Evolutionary conservation across 2,329 filamentous ascomycete genomes (phyloP).

Genomic region (Botryotinia calthae): DNA sequence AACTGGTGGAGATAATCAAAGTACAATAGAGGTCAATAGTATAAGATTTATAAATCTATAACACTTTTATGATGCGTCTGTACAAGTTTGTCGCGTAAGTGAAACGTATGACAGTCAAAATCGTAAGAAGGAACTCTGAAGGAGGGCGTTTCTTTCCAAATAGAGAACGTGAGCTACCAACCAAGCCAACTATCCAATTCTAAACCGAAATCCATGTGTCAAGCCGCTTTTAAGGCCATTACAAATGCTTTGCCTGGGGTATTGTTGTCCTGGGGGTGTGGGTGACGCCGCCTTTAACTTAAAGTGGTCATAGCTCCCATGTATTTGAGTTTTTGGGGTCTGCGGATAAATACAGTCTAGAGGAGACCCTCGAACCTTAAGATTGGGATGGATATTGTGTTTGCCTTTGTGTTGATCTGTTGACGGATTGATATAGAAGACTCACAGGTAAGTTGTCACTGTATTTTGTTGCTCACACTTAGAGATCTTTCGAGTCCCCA

Average conservation of each 20-base stretch:
- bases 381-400: neutral
- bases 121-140: conserved; percentile 1
- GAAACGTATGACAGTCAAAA: conserved; percentile 20
- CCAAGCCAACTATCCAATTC: conserved; percentile 17
- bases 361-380: neutral
- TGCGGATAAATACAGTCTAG: neutral
- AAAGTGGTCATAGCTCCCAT: conserved; percentile 6
- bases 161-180: conserved; percentile 9
- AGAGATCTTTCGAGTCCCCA: neutral
- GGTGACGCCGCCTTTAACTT: conserved; percentile 2
- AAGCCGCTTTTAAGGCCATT: conserved; percentile 15
- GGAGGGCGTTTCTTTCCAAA: conserved; percentile 16
- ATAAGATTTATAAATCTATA: neutral
- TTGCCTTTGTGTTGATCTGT: neutral
- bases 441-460: neutral
- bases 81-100: conserved; percentile 20
- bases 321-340: neutral
- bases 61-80: conserved; percentile 13
- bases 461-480: neutral
- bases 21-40: neutral
- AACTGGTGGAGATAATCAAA: neutral
- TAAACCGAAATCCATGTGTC: neutral
- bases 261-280: neutral
- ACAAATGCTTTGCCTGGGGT: conserved; percentile 1
- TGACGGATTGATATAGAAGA: neutral